Percentiles rank a stretch among this genome's conserved stretches.
Evolutionary conservation across 306 rosid genomes (phyloP).

Genomic region (Acacia crassicarpa): DNA sequence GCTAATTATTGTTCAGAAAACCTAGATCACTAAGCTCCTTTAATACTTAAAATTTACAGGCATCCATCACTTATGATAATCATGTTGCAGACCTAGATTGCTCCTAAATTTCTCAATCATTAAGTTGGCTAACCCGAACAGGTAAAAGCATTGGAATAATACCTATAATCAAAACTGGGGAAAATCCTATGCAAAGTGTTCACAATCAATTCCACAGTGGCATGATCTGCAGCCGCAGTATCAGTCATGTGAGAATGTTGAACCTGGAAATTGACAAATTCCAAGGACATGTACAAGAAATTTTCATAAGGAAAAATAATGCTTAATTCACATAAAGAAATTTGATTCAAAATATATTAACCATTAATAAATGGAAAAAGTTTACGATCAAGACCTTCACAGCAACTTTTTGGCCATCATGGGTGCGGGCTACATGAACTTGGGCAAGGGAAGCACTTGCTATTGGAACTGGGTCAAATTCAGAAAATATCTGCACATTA

Average conservation of each 20-base stretch:
- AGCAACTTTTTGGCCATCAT: conserved; percentile 91
- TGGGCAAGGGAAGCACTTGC: conserved; percentile 99
- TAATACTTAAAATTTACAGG: conserved; percentile 13
- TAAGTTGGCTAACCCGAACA: conserved; percentile 10
- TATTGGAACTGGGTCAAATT: conserved; percentile 81
- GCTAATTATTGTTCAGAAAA: neutral
- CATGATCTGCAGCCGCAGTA: conserved; percentile 94
- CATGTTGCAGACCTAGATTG: conserved; percentile 25
- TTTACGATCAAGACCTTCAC: conserved; percentile 74
- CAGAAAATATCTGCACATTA: conserved; percentile 70
- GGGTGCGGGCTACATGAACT: conserved; percentile 83
- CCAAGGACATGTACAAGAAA: conserved; percentile 20
- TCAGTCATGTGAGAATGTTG: conserved; percentile 96
- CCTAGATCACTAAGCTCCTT: conserved; percentile 18
- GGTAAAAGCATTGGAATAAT: conserved; percentile 20
- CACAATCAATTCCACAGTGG: conserved; percentile 82
- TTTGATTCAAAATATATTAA: conserved; percentile 16
- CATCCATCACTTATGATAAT: conserved; percentile 24
- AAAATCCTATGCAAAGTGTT: conserved; percentile 72
- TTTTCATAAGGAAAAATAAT: conserved; percentile 29
- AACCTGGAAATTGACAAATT: conserved; percentile 62
- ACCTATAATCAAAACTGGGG: conserved; percentile 95
- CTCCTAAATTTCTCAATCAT: conserved; percentile 27
- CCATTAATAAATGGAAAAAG: neutral
- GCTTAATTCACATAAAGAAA: conserved; percentile 28